Evolutionary conservation across 2,329 filamentous ascomycete genomes (phyloP).

Genomic region (Intubia oerlemansii): DNA sequence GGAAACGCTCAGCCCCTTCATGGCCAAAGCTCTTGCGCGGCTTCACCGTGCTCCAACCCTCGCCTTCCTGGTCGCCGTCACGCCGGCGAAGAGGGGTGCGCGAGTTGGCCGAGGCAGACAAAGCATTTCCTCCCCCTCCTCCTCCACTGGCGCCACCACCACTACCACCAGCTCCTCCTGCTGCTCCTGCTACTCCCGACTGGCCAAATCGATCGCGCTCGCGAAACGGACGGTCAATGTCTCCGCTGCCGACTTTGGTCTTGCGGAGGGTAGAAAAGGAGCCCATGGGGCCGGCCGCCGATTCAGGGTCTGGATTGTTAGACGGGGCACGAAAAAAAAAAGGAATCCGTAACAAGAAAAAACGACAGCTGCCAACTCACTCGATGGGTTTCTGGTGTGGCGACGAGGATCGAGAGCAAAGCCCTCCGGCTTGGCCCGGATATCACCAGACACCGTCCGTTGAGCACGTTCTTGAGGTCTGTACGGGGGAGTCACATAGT

Average conservation of each 20-base stretch:
- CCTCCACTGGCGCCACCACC: slow-evolving; percentile 20
- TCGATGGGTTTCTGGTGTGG: slow-evolving; percentile 31
- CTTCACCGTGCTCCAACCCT: slow-evolving; percentile 56
- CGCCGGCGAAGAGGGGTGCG: slow-evolving; percentile 28
- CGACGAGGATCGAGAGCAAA: slow-evolving; percentile 31
- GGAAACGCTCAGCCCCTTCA: slow-evolving; percentile 51
- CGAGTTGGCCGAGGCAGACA: slow-evolving; percentile 24
- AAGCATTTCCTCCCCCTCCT: too few relatives aligned
- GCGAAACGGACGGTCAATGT: slow-evolving; percentile 30
- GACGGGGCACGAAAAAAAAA: neutral
- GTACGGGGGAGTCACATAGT: slow-evolving; percentile 3
- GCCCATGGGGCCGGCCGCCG: slow-evolving; percentile 67
- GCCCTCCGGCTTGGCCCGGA: slow-evolving; percentile 25
- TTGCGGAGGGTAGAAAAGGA: slow-evolving; percentile 47
- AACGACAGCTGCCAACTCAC: too few relatives aligned
- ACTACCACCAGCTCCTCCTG: slow-evolving; percentile 18
- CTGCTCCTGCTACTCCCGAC: slow-evolving; percentile 15
- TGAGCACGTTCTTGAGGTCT: slow-evolving; percentile 1
- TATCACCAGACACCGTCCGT: slow-evolving; percentile 23
- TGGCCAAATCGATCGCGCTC: slow-evolving; percentile 41
- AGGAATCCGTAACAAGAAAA: slow-evolving; percentile 14
- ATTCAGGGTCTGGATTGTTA: slow-evolving; percentile 47
- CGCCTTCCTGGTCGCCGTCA: slow-evolving; percentile 36
- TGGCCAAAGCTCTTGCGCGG: slow-evolving; percentile 53
- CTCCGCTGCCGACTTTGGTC: slow-evolving; percentile 21